Conservation (phyloP, 1,284 basidiomycete species). For the Mycosarcoma maydis region DNA sequence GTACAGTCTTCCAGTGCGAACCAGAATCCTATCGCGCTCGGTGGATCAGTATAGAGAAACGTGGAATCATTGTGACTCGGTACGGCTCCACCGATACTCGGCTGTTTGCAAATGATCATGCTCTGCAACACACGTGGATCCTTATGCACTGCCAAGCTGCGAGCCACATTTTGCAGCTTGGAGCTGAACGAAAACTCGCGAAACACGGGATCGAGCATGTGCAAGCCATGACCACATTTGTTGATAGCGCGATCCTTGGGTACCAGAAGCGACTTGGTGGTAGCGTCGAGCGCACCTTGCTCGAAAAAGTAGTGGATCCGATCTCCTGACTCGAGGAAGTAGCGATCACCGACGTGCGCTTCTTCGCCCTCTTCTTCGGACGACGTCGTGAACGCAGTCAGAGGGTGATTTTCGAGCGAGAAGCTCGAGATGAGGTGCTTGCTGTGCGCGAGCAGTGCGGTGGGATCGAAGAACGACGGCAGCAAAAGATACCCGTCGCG, state of each 20-base stretch:
- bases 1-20: slow-evolving; percentile 81
- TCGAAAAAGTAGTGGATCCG: slow-evolving; percentile 83
- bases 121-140: slow-evolving; percentile 79
- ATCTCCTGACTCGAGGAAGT: slow-evolving; percentile 89
- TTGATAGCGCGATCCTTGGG: slow-evolving; percentile 46
- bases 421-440: slow-evolving; percentile 83
- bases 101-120: slow-evolving; percentile 75
- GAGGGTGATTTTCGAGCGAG: slow-evolving; percentile 79
- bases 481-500: slow-evolving; percentile 77
- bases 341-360: slow-evolving; percentile 77
- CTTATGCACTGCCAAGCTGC: slow-evolving; percentile 39
- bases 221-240: slow-evolving; percentile 71
- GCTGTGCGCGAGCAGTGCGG: slow-evolving; percentile 73
- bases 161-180: slow-evolving; percentile 40
- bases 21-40: slow-evolving; percentile 92
- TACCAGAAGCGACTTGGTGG: slow-evolving; percentile 47
- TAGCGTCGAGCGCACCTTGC: slow-evolving; percentile 73
- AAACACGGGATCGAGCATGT: slow-evolving; percentile 84
- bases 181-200: slow-evolving; percentile 38
- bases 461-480: slow-evolving; percentile 77
- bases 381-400: slow-evolving; percentile 88
- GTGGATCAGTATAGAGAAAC: slow-evolving; percentile 84
- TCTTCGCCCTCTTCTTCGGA: slow-evolving; percentile 25
- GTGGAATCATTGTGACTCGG: slow-evolving; percentile 72
- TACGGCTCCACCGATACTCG: slow-evolving; percentile 59